phyloP scores from a whole-genome alignment of 23 red algal species.

The Gracilaria domingensis region DNA sequence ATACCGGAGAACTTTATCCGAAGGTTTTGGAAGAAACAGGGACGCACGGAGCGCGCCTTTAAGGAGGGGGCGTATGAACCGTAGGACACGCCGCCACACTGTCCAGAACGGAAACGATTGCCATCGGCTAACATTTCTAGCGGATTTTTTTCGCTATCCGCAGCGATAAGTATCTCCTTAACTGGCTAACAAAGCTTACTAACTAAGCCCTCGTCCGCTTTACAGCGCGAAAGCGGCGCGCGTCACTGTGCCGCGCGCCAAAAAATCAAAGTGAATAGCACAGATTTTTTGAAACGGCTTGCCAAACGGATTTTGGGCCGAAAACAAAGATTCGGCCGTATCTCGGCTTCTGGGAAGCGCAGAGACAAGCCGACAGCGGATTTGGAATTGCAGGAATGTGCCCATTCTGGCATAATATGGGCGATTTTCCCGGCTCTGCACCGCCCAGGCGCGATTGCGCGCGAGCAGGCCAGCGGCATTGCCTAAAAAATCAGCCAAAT shows the following conservation, averaged over 20 bases:
- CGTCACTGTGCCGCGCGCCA: background rate
- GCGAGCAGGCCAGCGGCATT: too few species aligned
- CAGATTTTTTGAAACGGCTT: constrained; percentile 1
- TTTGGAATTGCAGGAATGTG: background rate
- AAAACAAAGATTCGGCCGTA: constrained; percentile 8
- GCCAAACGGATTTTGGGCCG: background rate
- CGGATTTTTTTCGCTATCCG: background rate
- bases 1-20: constrained; percentile 11
- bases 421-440: background rate
- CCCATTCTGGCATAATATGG: background rate
- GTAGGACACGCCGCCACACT: background rate
- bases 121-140: background rate
- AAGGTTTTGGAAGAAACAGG: constrained; percentile 1
- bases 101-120: background rate
- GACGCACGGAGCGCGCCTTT: constrained; percentile 24
- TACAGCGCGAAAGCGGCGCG: too few species aligned
- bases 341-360: background rate
- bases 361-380: background rate
- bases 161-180: too few species aligned
- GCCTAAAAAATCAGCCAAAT: too few species aligned
- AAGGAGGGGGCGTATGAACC: background rate
- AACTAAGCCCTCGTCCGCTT: too few species aligned
- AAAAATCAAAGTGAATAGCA: background rate
- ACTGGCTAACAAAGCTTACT: too few species aligned
- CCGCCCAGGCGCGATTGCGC: background rate